phyloP scores from a whole-genome alignment of 2,329 filamentous ascomycete species.

The Sclerotinia trifoliorum region DNA sequence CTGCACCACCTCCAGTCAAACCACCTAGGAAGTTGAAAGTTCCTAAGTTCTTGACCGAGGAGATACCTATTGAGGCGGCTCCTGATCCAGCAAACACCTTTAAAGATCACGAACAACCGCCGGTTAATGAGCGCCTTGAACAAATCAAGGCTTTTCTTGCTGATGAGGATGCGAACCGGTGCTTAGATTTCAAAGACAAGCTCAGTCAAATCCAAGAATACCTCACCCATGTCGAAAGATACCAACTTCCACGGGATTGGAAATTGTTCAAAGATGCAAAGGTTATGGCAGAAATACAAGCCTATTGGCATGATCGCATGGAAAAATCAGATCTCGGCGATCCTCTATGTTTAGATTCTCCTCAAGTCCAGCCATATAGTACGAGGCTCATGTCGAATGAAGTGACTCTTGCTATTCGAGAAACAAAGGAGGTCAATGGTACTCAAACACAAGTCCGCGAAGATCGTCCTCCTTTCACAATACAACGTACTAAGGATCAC shows the following conservation, averaged over 20 bases:
- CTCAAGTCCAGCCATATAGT: slow-evolving; percentile 25
- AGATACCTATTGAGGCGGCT: neutral
- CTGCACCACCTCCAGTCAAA: neutral
- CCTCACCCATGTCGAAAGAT: slow-evolving; percentile 24
- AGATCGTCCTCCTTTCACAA: slow-evolving; percentile 33
- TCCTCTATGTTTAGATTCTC: slow-evolving; percentile 16
- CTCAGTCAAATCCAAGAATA: slow-evolving; percentile 38
- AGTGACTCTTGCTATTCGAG: slow-evolving; percentile 16
- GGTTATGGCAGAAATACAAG: slow-evolving; percentile 31
- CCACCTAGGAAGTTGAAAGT: slow-evolving; percentile 5
- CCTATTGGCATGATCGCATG: slow-evolving; percentile 28
- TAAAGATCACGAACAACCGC: slow-evolving; percentile 39
- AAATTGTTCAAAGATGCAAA: slow-evolving; percentile 31
- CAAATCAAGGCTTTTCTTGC: slow-evolving; percentile 48
- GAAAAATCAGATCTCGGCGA: slow-evolving; percentile 14
- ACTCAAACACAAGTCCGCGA: slow-evolving; percentile 28
- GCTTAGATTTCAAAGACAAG: slow-evolving; percentile 44
- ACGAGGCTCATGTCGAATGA: slow-evolving; percentile 29
- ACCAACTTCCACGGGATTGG: slow-evolving; percentile 16
- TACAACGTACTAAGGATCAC: slow-evolving; percentile 28
- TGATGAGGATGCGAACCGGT: slow-evolving; percentile 49
- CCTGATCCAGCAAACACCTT: slow-evolving; percentile 19
- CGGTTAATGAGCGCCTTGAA: slow-evolving; percentile 39
- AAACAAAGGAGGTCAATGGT: slow-evolving; percentile 24
- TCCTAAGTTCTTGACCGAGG: slow-evolving; percentile 7